These are phyloP conservation scores for Colletotrichum sojae DNA, from an alignment of 2,329 filamentous ascomycete genomes.

Conservation along the genomic window DNA sequence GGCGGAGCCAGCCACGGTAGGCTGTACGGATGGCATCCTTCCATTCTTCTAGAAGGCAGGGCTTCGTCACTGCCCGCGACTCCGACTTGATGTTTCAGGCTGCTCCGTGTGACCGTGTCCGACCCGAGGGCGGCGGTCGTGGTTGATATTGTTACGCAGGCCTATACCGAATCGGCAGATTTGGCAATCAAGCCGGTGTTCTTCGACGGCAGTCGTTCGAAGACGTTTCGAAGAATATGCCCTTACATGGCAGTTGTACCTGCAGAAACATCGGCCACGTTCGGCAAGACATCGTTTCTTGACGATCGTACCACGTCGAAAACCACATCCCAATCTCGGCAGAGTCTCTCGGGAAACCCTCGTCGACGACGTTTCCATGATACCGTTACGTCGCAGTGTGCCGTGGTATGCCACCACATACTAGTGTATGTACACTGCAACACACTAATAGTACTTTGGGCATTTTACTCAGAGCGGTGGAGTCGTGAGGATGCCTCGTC, in stretches of 20 bases:
- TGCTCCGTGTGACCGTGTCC: background rate
- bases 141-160: constrained; percentile 18
- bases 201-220: constrained; percentile 23
- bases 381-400: background rate
- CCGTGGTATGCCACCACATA: no score
- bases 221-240: constrained; percentile 13
- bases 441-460: no score
- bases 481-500: constrained; percentile 9
- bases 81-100: constrained; percentile 15
- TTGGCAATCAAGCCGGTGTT: constrained; percentile 25
- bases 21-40: constrained; percentile 3
- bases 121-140: constrained; percentile 1
- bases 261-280: constrained; percentile 12
- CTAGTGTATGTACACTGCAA: no score
- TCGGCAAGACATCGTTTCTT: constrained; percentile 5
- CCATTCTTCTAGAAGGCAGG: constrained; percentile 37
- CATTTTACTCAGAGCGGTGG: constrained; percentile 19
- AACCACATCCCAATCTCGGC: constrained; percentile 26
- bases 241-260: constrained; percentile 1
- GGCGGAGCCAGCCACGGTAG: constrained; percentile 4
- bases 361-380: background rate
- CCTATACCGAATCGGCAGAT: constrained; percentile 28
- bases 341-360: constrained; percentile 1
- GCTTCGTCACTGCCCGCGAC: constrained; percentile 18
- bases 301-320: constrained; percentile 29